Conservation (phyloP, 495 filamentous ascomycete species). For the Aspergillus baeticus region DNA sequence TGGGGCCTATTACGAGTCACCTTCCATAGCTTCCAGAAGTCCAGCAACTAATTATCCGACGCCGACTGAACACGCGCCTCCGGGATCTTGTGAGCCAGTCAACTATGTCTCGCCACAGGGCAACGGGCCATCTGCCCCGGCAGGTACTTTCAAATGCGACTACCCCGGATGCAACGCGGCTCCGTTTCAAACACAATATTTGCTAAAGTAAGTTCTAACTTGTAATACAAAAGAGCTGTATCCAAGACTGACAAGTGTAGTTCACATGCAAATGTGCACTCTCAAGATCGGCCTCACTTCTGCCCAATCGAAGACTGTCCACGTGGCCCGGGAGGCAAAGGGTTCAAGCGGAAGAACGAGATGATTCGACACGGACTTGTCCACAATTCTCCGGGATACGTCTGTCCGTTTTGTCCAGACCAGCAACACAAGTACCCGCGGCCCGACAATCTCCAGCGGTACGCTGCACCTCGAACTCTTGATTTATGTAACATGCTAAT, state of each 20-base stretch:
- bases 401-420: conserved; percentile 96
- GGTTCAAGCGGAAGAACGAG: conserved; percentile 98
- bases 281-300: conserved; percentile 84
- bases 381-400: conserved; percentile 92
- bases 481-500: conserved; percentile 8
- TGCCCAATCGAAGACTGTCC: conserved; percentile 80
- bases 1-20: conserved; percentile 25
- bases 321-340: conserved; percentile 79
- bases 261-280: conserved; percentile 98
- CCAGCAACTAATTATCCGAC: conserved; percentile 43
- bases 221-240: neutral
- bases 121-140: conserved; percentile 21
- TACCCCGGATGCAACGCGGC: conserved; percentile 74
- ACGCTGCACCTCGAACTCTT: conserved; percentile 25
- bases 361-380: conserved; percentile 98
- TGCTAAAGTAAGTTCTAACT: conserved; percentile 61
- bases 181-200: conserved; percentile 91
- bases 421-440: conserved; percentile 95
- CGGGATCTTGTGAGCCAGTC: conserved; percentile 24
- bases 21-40: conserved; percentile 31
- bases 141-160: conserved; percentile 58
- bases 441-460: conserved; percentile 98
- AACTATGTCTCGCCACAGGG: conserved; percentile 22
- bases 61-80: conserved; percentile 36
- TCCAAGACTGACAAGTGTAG: conserved; percentile 47